phyloP scores from a whole-genome alignment of 2,329 filamentous ascomycete species.

The Diplodia seriata region DNA sequence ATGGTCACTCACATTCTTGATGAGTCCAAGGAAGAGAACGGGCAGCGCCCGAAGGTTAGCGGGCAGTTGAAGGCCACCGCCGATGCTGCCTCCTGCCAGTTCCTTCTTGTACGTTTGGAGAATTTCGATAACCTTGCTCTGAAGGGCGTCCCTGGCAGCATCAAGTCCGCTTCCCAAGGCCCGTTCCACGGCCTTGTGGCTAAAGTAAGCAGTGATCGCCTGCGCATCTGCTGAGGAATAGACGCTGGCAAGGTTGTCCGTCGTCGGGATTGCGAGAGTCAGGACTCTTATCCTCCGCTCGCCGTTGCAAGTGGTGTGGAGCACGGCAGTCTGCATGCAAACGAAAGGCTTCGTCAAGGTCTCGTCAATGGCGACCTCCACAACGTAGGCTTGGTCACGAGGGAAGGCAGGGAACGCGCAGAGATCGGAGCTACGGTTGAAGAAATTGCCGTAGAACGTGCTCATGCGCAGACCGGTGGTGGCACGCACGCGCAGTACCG shows the following conservation, averaged over 20 bases:
- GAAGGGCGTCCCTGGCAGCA: conserved; percentile 85
- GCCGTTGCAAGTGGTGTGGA: conserved; percentile 97
- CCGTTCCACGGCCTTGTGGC: conserved; percentile 95
- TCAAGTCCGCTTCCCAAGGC: conserved; percentile 86
- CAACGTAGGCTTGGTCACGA: conserved; percentile 94
- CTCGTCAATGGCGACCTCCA: conserved; percentile 98
- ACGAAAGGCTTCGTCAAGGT: conserved; percentile 89
- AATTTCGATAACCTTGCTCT: conserved; percentile 90
- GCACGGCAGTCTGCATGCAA: conserved; percentile 90
- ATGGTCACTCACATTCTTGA: conserved; percentile 80
- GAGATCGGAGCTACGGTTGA: conserved; percentile 96
- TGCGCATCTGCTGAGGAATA: conserved; percentile 95
- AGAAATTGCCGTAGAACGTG: conserved; percentile 99
- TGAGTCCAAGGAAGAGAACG: conserved; percentile 88
- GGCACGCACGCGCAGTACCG: conserved; percentile 91
- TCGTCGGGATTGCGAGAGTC: conserved; percentile 91
- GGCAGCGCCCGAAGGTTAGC: conserved; percentile 89
- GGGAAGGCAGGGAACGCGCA: conserved; percentile 98
- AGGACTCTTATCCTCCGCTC: conserved; percentile 94
- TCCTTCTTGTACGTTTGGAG: conserved; percentile 97
- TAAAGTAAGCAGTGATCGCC: conserved; percentile 92
- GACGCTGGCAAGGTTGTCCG: conserved; percentile 84
- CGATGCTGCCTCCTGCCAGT: conserved; percentile 92
- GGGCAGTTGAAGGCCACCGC: conserved; percentile 83
- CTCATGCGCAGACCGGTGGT: conserved; percentile 95